Evolutionary conservation across 495 filamentous ascomycete genomes (phyloP), one percentile per base, ranked within the genome.

Genomic region (Penicillium diatomitis): DNA sequence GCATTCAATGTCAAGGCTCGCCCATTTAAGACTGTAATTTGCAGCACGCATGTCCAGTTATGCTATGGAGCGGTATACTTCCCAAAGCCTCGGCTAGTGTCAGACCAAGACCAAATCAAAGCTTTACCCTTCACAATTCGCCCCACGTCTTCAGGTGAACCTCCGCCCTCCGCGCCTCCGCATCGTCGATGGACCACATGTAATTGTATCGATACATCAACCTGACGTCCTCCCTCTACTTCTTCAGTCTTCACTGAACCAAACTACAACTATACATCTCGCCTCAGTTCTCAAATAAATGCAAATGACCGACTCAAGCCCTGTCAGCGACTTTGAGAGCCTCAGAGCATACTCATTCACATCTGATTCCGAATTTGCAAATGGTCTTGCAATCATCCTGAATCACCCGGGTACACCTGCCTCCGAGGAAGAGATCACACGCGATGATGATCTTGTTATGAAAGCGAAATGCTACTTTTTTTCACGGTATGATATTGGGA

Each of bases 391-490:
- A 7, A 67, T 71, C 31, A 76, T 79, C 44, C 63, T 78, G 6
- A 67, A 70, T 36, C 69, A 75, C 42, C 59, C 66, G 30, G 57
- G 56, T 36, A 60, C 52, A 5, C 66, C 67, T 29, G 72, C 70
- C n/a, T 67, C 67, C 12, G 64, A 68, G 38, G 52, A 57, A n/a
- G 72, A 74, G 54, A 62, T 74, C 12, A 52, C 52, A 37, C 62
- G 65, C 5, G 56, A 65, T 11, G 68, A 72, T 55, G 69, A 74
- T 52, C 58, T 78, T 30, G 67, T 73, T 8, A 50, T 76, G 11
- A 71, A 74, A 42, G 75, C 75, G 7, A 73, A 75, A 58, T 79
- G 74, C 50, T 79, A 75, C 53, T 79, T 75, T 46, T 76, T 70
- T 48, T 66, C 74, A 37, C 69, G 72, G 74, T 74, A 64, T 33